Percentiles rank a stretch among this genome's conserved stretches.
Conservation (phyloP, 192 early-diverging fungal genomes). For the Backusella liffmaniae region DNA sequence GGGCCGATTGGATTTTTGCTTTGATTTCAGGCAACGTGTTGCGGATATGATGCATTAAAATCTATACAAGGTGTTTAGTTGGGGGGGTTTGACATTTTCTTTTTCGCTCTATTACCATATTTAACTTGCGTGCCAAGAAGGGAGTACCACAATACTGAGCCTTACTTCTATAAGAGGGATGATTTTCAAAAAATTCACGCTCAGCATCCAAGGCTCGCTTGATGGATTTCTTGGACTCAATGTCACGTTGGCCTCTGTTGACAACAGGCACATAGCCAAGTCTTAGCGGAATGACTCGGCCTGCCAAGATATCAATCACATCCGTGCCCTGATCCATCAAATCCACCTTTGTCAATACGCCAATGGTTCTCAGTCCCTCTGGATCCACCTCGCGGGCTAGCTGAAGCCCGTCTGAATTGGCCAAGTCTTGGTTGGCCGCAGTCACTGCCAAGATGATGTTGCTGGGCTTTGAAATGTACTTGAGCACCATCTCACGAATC, state of each 20-base stretch:
- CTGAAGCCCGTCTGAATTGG: slow-evolving; percentile 99
- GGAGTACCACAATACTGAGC: slow-evolving; percentile 99
- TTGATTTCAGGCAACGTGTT: slow-evolving; percentile 99
- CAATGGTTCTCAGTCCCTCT: slow-evolving; percentile 97
- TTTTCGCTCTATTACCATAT: slow-evolving; percentile 61
- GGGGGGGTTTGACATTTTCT: too few relatives aligned
- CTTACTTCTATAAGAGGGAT: slow-evolving; percentile 91
- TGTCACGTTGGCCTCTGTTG: slow-evolving; percentile 98
- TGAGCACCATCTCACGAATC: slow-evolving; percentile 97
- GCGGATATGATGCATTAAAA: slow-evolving; percentile 99
- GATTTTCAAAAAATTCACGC: slow-evolving; percentile 92
- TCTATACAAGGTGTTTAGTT: slow-evolving; percentile 36
- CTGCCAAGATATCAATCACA: slow-evolving; percentile 98
- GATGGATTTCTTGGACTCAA: slow-evolving; percentile 92
- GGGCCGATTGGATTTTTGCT: slow-evolving; percentile 84
- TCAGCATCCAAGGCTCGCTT: slow-evolving; percentile 85
- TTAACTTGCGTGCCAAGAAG: slow-evolving; percentile 95
- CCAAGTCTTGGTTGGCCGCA: slow-evolving; percentile 97
- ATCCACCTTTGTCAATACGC: slow-evolving; percentile 99
- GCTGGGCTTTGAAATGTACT: slow-evolving; percentile 97
- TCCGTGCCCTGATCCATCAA: slow-evolving; percentile 99
- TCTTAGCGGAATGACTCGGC: slow-evolving; percentile 93
- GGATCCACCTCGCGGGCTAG: slow-evolving; percentile 98
- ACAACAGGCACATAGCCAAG: slow-evolving; percentile 99
- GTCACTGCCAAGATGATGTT: slow-evolving; percentile 98